These are phyloP conservation scores for Colletotrichum eleusines DNA, from an alignment of 2,329 filamentous ascomycete species.

Conservation along the genomic window DNA sequence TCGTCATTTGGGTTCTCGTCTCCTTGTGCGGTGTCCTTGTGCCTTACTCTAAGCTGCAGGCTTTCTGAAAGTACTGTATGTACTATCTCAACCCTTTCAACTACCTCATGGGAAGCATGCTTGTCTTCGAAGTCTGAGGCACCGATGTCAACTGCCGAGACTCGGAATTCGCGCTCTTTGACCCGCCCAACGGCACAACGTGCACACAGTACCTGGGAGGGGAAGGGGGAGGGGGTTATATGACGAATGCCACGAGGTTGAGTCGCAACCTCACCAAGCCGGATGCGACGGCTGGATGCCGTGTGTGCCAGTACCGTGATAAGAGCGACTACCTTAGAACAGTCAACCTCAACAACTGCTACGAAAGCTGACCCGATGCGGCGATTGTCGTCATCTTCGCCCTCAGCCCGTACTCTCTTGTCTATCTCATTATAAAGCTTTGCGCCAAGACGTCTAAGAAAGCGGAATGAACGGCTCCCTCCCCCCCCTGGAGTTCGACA, in stretches of 20 bases:
- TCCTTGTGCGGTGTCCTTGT: slow-evolving; percentile 83
- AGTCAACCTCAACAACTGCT: slow-evolving; percentile 71
- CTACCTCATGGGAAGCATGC: slow-evolving; percentile 69
- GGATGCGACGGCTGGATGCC: slow-evolving; percentile 65
- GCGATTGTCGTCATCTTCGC: slow-evolving; percentile 70
- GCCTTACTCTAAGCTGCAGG: slow-evolving; percentile 70
- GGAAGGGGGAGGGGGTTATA: too few species aligned
- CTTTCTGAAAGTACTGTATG: slow-evolving; percentile 75
- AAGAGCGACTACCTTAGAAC: slow-evolving; percentile 71
- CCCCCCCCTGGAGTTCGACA: too few species aligned
- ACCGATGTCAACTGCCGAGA: slow-evolving; percentile 59
- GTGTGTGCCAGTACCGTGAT: slow-evolving; percentile 69
- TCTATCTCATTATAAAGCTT: slow-evolving; percentile 61
- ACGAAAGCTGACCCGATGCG: slow-evolving; percentile 75
- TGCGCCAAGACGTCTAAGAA: slow-evolving; percentile 62
- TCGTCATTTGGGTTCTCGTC: slow-evolving; percentile 69
- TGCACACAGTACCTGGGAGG: slow-evolving; percentile 69
- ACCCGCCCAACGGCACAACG: slow-evolving; percentile 63
- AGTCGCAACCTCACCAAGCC: slow-evolving; percentile 70
- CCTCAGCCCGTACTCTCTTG: slow-evolving; percentile 63
- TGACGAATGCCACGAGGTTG: slow-evolving; percentile 60
- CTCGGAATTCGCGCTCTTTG: slow-evolving; percentile 63
- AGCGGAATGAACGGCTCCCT: slow-evolving; percentile 50
- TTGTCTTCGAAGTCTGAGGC: slow-evolving; percentile 65
- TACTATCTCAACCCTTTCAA: slow-evolving; percentile 65